Percentiles rank a stretch among this genome's conserved stretches.
These are phyloP conservation scores for Euphorbia celastroides DNA, from an alignment of 441 rosid species.

Conservation along the genomic window DNA sequence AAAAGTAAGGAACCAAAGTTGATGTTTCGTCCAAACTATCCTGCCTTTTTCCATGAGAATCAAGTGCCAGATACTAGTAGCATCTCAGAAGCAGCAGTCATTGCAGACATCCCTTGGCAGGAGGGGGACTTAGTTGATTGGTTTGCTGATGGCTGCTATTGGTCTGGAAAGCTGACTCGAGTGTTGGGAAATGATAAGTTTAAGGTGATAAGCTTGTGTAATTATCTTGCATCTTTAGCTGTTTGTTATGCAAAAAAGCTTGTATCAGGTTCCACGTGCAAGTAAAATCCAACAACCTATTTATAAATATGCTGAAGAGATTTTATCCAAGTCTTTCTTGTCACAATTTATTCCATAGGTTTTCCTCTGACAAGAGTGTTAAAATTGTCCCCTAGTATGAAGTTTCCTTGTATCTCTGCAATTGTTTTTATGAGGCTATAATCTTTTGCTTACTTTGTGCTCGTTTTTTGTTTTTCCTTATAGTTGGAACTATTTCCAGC, in stretches of 20 bases:
- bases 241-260: background rate
- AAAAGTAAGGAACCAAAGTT: conserved; percentile 25
- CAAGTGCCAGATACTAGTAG: conserved; percentile 26
- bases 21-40: conserved; percentile 70
- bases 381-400: too few relatives aligned
- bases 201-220: too few relatives aligned
- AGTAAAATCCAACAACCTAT: background rate
- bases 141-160: conserved; percentile 58
- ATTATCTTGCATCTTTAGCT: background rate
- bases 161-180: conserved; percentile 55
- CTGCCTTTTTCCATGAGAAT: conserved; percentile 35
- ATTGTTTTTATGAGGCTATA: too few relatives aligned
- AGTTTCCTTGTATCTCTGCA: too few relatives aligned
- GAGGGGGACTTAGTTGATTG: conserved; percentile 89
- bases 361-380: too few relatives aligned
- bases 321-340: background rate
- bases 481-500: too few relatives aligned
- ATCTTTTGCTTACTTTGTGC: too few relatives aligned
- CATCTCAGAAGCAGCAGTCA: conserved; percentile 35
- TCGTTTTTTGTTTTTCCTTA: too few relatives aligned
- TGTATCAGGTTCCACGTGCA: background rate
- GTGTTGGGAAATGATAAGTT: conserved; percentile 30
- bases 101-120: conserved; percentile 47
- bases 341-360: background rate
- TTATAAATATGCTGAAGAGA: background rate